Evolutionary conservation across 805 yeast genomes (phyloP).

Genomic region (Yamadazyma ubonensis): DNA sequence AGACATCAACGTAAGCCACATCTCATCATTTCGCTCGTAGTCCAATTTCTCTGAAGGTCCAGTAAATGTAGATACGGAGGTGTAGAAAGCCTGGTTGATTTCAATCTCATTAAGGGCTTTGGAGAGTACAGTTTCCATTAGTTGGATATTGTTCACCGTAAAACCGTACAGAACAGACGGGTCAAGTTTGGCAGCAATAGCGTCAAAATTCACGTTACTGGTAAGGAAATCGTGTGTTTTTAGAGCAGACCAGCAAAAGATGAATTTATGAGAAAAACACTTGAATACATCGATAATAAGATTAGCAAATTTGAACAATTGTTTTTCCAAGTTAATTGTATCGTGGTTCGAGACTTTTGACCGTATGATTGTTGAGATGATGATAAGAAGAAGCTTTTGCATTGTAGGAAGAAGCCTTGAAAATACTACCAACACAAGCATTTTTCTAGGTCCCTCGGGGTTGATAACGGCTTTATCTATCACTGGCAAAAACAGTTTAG

Average conservation of each 20-base stretch:
- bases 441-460: slow-evolving; percentile 16
- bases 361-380: background rate
- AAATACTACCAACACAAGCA: slow-evolving; percentile 1
- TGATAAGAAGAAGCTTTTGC: background rate
- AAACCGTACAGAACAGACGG: slow-evolving; percentile 5
- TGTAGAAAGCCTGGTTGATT: slow-evolving; percentile 8
- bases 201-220: slow-evolving; percentile 28
- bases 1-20: slow-evolving; percentile 3
- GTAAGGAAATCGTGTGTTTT: slow-evolving; percentile 49
- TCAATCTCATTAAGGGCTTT: slow-evolving; percentile 8
- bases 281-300: slow-evolving; percentile 5
- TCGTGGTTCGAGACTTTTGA: background rate
- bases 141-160: slow-evolving; percentile 7
- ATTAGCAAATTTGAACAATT: slow-evolving; percentile 21
- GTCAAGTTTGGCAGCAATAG: background rate
- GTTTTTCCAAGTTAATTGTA: slow-evolving; percentile 12
- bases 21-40: background rate
- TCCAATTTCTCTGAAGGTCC: background rate
- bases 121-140: background rate
- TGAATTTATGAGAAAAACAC: slow-evolving; percentile 51
- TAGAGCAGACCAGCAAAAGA: slow-evolving; percentile 61
- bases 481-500: slow-evolving; percentile 17
- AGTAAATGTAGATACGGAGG: background rate
- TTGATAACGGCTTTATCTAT: slow-evolving; percentile 5
- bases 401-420: background rate